phyloP scores from a whole-genome alignment of 2,329 filamentous ascomycete species.

The Curvularia verruculosa region DNA sequence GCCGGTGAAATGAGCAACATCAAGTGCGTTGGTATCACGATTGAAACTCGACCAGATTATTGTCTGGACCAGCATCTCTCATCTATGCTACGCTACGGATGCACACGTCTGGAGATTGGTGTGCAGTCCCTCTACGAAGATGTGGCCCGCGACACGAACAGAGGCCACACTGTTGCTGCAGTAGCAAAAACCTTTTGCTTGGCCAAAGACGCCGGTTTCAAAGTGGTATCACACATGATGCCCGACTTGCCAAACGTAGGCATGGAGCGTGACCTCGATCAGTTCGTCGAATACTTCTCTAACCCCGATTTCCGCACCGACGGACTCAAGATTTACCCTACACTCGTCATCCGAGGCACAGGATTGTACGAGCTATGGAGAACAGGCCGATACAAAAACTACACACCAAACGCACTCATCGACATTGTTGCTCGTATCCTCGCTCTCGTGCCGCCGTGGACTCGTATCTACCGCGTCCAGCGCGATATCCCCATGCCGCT shows the following conservation, averaged over 20 bases:
- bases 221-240: slow-evolving; percentile 99
- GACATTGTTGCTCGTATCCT: slow-evolving; percentile 96
- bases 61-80: slow-evolving; percentile 94
- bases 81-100: slow-evolving; percentile 97
- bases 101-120: slow-evolving; percentile 90
- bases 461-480: slow-evolving; percentile 96
- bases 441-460: slow-evolving; percentile 95
- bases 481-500: slow-evolving; percentile 99
- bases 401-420: slow-evolving; percentile 94
- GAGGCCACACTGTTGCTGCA: slow-evolving; percentile 92
- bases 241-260: slow-evolving; percentile 96
- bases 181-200: slow-evolving; percentile 96
- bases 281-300: slow-evolving; percentile 97
- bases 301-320: slow-evolving; percentile 96
- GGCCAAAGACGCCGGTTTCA: slow-evolving; percentile 98
- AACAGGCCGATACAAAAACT: slow-evolving; percentile 96
- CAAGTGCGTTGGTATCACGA: slow-evolving; percentile 98
- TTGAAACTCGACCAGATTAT: slow-evolving; percentile 96
- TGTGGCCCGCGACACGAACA: slow-evolving; percentile 95
- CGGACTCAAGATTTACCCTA: slow-evolving; percentile 97
- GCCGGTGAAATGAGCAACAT: slow-evolving; percentile 96
- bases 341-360: slow-evolving; percentile 93
- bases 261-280: slow-evolving; percentile 95
- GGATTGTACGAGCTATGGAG: slow-evolving; percentile 97
- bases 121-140: slow-evolving; percentile 98